phyloP scores from a whole-genome alignment of 257 asterid species.

The Jasminum sambac region DNA sequence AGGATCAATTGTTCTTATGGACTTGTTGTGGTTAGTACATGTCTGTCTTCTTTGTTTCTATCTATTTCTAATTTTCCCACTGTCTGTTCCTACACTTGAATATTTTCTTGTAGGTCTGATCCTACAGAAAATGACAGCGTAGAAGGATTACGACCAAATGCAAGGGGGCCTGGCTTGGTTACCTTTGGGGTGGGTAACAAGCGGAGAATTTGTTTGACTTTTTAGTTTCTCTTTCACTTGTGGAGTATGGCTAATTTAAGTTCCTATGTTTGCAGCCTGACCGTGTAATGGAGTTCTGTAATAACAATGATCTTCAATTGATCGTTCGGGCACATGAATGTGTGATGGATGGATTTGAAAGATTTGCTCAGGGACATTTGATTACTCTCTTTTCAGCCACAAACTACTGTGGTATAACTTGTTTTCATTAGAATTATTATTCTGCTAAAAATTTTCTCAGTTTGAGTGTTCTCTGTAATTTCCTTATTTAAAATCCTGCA shows the following conservation, averaged over 20 bases:
- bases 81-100: conserved; percentile 19
- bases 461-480: conserved; percentile 20
- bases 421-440: neutral
- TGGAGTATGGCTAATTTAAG: conserved; percentile 2
- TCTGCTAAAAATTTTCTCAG: neutral
- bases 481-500: conserved; percentile 25
- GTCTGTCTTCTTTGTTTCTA: conserved; percentile 9
- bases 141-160: conserved; percentile 97
- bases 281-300: conserved; percentile 97
- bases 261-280: conserved; percentile 71
- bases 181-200: conserved; percentile 84
- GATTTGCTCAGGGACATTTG: conserved; percentile 97
- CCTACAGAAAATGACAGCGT: conserved; percentile 99
- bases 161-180: conserved; percentile 98
- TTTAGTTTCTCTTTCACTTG: neutral
- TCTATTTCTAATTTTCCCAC: conserved; percentile 8
- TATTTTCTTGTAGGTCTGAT: conserved; percentile 73
- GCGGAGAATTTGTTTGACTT: neutral
- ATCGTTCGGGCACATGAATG: conserved; percentile 98
- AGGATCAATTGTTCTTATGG: conserved; percentile 96
- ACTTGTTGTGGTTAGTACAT: conserved; percentile 73
- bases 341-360: conserved; percentile 99
- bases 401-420: conserved; percentile 83
- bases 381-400: conserved; percentile 97
- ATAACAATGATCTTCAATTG: conserved; percentile 92